Percentiles rank a stretch among this genome's conserved stretches.
phyloP scores from a whole-genome alignment of 169 alveolate genomes.

The Theileria orientalis region DNA sequence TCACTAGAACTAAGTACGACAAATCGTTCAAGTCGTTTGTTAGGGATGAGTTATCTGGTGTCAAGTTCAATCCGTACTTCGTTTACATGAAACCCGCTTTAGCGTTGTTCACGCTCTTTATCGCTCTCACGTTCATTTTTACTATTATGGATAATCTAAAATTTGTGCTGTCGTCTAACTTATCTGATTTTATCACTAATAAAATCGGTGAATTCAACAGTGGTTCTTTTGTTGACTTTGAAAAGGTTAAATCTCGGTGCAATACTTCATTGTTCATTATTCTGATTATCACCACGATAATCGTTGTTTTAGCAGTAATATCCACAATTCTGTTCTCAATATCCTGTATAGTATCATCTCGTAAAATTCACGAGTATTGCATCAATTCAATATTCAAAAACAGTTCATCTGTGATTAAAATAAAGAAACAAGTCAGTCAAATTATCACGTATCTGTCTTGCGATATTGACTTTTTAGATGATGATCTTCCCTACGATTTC shows the following conservation, averaged over 20 bases:
- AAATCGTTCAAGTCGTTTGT: neutral
- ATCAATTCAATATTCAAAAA: constrained; percentile 45
- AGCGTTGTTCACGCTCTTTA: neutral
- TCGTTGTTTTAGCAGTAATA: neutral
- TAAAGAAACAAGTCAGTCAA: constrained; percentile 13
- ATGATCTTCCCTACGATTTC: constrained; percentile 18
- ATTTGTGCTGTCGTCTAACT: constrained; percentile 19
- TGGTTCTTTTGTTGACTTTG: neutral
- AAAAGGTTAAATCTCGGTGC: neutral
- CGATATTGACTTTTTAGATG: constrained; percentile 51
- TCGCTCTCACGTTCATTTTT: neutral
- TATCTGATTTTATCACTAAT: constrained; percentile 9
- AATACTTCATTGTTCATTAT: neutral
- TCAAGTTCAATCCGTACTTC: constrained; percentile 7
- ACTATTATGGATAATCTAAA: constrained; percentile 19
- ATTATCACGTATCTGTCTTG: constrained; percentile 42
- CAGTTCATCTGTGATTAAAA: constrained; percentile 8
- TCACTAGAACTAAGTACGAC: neutral
- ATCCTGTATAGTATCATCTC: constrained; percentile 33
- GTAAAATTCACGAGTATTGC: constrained; percentile 37
- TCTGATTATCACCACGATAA: neutral
- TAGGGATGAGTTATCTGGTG: neutral
- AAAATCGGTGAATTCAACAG: neutral
- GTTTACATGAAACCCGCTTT: constrained; percentile 1
- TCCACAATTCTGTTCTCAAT: constrained; percentile 1